phyloP scores from a whole-genome alignment of 352 stramenopile species.

The Vaucheria bursata region DNA sequence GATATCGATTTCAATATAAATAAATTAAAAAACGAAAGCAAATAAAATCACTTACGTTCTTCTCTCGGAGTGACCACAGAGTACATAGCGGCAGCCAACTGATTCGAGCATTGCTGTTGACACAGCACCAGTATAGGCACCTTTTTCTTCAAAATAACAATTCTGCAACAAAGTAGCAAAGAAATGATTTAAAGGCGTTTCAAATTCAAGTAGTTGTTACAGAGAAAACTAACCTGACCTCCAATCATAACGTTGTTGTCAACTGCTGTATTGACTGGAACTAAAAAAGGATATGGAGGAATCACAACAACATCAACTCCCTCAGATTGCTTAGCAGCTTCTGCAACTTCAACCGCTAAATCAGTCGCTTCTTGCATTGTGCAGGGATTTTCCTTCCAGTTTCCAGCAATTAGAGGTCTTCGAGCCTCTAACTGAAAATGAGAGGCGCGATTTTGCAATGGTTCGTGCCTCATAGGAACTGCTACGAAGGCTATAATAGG shows the following conservation, averaged over 20 bases:
- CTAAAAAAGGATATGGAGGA: constrained; percentile 62
- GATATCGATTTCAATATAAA: neutral
- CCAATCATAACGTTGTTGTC: constrained; percentile 59
- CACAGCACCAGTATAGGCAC: constrained; percentile 83
- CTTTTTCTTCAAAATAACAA: constrained; percentile 66
- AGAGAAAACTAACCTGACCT: constrained; percentile 66
- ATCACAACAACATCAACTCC: constrained; percentile 62
- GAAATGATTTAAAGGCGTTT: no score
- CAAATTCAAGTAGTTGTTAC: no score
- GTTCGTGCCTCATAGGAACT: neutral
- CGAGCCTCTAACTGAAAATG: neutral
- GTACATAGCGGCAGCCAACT: constrained; percentile 59
- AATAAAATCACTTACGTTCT: constrained; percentile 39
- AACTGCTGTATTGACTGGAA: constrained; percentile 54
- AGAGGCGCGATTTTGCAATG: neutral
- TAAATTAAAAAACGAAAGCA: neutral
- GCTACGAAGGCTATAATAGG: no score
- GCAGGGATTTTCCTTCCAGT: constrained; percentile 74
- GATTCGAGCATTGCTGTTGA: constrained; percentile 70
- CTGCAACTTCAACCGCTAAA: constrained; percentile 13
- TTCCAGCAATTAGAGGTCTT: constrained; percentile 70
- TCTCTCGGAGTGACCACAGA: constrained; percentile 64
- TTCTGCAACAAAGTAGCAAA: constrained; percentile 57
- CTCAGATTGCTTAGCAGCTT: neutral
- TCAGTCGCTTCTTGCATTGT: neutral